Conservation (phyloP, 2,329 filamentous ascomycete genomes). For the Aspergillus clavatus region DNA sequence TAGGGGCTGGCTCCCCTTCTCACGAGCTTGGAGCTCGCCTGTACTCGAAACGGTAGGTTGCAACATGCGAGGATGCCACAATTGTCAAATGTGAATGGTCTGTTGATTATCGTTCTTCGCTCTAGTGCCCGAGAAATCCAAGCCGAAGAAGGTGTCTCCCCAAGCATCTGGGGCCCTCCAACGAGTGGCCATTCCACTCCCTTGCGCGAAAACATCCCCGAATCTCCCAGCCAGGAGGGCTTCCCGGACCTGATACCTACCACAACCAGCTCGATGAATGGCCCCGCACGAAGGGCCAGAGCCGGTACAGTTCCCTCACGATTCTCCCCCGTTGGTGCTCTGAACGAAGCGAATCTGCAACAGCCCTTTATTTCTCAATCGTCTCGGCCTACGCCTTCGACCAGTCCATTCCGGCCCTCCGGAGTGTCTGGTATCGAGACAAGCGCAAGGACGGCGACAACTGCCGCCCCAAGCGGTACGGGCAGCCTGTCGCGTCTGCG, state of each 20-base stretch:
- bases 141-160: slow-evolving; percentile 82
- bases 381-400: slow-evolving; percentile 78
- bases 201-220: slow-evolving; percentile 92
- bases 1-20: slow-evolving; percentile 92
- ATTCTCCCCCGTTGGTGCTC: slow-evolving; percentile 71
- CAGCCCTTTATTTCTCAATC: slow-evolving; percentile 65
- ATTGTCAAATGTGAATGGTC: neutral
- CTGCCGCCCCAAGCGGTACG: slow-evolving; percentile 56
- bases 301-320: slow-evolving; percentile 95
- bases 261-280: slow-evolving; percentile 59
- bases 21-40: slow-evolving; percentile 79
- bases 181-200: slow-evolving; percentile 96
- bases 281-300: slow-evolving; percentile 70
- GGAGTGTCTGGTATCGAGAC: slow-evolving; percentile 38
- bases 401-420: slow-evolving; percentile 76
- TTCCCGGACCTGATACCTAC: slow-evolving; percentile 84
- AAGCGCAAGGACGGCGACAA: slow-evolving; percentile 35
- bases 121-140: slow-evolving; percentile 89
- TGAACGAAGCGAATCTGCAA: slow-evolving; percentile 54
- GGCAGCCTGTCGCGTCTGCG: slow-evolving; percentile 78
- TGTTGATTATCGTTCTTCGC: slow-evolving; percentile 9
- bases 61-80: slow-evolving; percentile 4
- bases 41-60: slow-evolving; percentile 82
- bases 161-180: slow-evolving; percentile 84
- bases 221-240: slow-evolving; percentile 86